Conservation (phyloP, 805 yeast species). For the Ogataea glucozyma region DNA sequence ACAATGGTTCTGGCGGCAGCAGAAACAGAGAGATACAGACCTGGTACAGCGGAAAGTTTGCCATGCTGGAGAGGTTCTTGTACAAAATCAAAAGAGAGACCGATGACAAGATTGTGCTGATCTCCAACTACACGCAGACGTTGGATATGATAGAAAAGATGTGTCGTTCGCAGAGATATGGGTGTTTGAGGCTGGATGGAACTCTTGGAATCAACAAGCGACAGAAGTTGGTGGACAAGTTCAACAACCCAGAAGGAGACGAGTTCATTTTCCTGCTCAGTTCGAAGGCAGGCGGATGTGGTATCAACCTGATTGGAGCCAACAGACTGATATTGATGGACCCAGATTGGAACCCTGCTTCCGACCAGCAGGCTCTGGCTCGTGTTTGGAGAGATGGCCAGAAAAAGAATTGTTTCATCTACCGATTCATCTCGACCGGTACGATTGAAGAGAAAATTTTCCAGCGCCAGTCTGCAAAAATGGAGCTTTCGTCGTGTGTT, state of each 20-base stretch:
- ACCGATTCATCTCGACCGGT: conserved; percentile 91
- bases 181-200: conserved; percentile 84
- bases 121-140: conserved; percentile 94
- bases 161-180: conserved; percentile 77
- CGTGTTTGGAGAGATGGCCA: conserved; percentile 99
- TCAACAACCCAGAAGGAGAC: conserved; percentile 84
- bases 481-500: conserved; percentile 90
- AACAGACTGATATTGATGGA: conserved; percentile 85
- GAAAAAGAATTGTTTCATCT: conserved; percentile 93
- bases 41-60: conserved; percentile 83
- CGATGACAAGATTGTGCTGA: conserved; percentile 90
- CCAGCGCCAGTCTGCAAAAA: conserved; percentile 93
- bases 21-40: conserved; percentile 73
- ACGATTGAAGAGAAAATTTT: conserved; percentile 95
- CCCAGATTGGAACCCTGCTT: conserved; percentile 97
- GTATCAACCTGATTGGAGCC: conserved; percentile 95
- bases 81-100: conserved; percentile 75
- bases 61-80: conserved; percentile 81
- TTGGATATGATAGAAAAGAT: conserved; percentile 84
- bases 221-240: conserved; percentile 86
- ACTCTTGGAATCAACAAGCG: conserved; percentile 89
- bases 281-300: conserved; percentile 99
- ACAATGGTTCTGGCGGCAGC: conserved; percentile 45
- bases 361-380: conserved; percentile 96
- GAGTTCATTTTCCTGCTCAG: conserved; percentile 89